These are phyloP conservation scores for Macrocybe sp. DNA, from an alignment of 1,284 basidiomycete species.

Conservation along the genomic window DNA sequence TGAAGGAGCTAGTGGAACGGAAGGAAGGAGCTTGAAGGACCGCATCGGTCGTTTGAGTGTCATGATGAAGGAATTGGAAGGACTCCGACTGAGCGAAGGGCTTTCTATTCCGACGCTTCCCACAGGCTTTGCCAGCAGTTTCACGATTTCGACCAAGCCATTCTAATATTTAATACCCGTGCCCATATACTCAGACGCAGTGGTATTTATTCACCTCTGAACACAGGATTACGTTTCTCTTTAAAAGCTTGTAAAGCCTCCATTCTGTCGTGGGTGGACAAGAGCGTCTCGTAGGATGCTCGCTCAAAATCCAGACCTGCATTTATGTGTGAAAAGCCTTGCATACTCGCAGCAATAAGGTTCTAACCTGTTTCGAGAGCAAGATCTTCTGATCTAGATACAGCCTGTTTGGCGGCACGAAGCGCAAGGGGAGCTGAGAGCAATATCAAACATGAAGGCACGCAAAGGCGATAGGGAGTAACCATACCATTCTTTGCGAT, in stretches of 20 bases:
- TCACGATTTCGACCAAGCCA: too few species aligned
- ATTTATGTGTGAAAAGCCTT: conserved; percentile 12
- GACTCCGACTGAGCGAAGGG: conserved; percentile 57
- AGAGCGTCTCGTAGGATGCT: conserved; percentile 80
- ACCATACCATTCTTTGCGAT: conserved; percentile 67
- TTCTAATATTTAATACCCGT: too few species aligned
- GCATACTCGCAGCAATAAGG: neutral
- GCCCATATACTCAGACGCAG: conserved; percentile 14
- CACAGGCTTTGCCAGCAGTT: conserved; percentile 37
- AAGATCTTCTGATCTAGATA: conserved; percentile 76
- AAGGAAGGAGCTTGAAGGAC: conserved; percentile 55
- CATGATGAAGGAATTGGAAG: conserved; percentile 83
- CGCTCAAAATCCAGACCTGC: conserved; percentile 85
- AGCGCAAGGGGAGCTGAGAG: conserved; percentile 80
- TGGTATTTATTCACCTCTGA: conserved; percentile 69
- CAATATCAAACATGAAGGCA: neutral
- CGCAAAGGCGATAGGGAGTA: neutral
- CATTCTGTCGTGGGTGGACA: conserved; percentile 72
- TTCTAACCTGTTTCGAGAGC: conserved; percentile 67
- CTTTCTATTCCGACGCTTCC: conserved; percentile 45
- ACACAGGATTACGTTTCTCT: conserved; percentile 81
- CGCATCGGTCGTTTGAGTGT: conserved; percentile 69
- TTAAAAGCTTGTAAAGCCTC: conserved; percentile 89
- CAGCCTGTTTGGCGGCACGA: conserved; percentile 84
- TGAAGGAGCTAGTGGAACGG: conserved; percentile 30